Base-by-base conservation (phyloP, 306 rosid species). In the Corylus heterophylla region DNA sequence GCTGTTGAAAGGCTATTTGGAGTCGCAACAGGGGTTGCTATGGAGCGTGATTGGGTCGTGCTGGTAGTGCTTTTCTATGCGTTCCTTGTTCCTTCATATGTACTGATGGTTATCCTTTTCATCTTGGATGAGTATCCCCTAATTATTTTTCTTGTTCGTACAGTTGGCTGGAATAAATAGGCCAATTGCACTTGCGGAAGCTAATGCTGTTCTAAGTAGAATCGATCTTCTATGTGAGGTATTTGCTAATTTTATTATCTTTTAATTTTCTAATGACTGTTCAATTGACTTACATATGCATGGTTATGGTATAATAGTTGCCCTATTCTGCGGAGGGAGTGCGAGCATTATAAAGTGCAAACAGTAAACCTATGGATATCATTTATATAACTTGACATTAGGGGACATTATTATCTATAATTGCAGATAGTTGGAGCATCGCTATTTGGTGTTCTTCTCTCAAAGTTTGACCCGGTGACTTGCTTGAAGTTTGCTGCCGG, bases 1-100 rank as follows among this genome's bases (percentile, higher is more conserved):
- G 93, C 98, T 83, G 86, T 96, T 79, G 97, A 96, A 86, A 93
- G 88, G 88, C 86, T 93, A 47, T 93, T 89, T 83, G 93, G 97
- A 31, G 84, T 93, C 25, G 97, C 99, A 71, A 74, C 90, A 83
- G 99, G 97, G 45, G 94, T 96, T 82, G 91, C 99, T 67, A 88
- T 91, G 86, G 98, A 96, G 86, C 97, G 94, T 52, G 99, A 96
- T 79, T 96, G 97, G 99, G 99, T 96, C 74, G 97, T 96, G 84
- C 81, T 90, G 99, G 97, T 96, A 89, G 27, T 74, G 80, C 80
- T 70, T 78, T 83, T 84, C 76, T 59, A 37, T 72, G 37, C 48
- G 59, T 81, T 74, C 18, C 59, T 76, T 78, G 45, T 62, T 89
- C 71, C 16, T 84, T 85, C 54, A 73, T 44, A 47, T 55, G 22